Base-by-base conservation (phyloP, 352 stramenopile species). In the Phytophthora palmivora region DNA sequence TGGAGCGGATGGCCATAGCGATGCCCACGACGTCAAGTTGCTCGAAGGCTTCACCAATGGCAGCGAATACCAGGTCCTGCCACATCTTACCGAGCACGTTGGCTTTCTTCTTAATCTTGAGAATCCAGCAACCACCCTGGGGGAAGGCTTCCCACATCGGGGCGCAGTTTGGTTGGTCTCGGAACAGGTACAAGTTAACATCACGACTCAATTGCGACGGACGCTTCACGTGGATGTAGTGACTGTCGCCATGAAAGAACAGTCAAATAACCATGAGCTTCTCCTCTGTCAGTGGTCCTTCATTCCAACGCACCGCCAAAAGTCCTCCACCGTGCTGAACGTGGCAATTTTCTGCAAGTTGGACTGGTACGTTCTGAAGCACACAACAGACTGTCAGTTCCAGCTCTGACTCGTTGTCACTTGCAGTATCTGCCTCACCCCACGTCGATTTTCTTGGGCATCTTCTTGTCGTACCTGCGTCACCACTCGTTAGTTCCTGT, bases 41-140 rank as follows among this genome's bases (percentile, higher is more conserved):
- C 67, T 94, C 91, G 63, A 98, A 98, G 37, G 79, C 84, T 71
- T 98, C 92, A 54, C 92, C 92, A 60, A 98, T 88, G 41, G 89
- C 91, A 18, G 91, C 91, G 65, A 98, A 95, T 32, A 95, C 90
- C 39, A 98, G 79, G 68, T 98, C 92, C 72, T 98, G 92, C 92
- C 92, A 98, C 88, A 98, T 96, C 74, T 98, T 98, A 44, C 92
- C 90, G 10, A 98, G 78, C 54, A 98, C 91, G 52, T 95, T 96
- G 64, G 85, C 85, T 74, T 95, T 96, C 79, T 97, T 97, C 74
- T 97, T 97, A 71, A 98, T 97, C 77, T 97, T 97, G 61, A 98
- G 79, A 72, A 98, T 98, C 92, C 92, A 98, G 82, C 92, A 97
- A 42, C 92, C 92, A 51, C 92, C 92, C 65, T 97, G 89, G 15